Evolutionary conservation across 805 yeast species (phyloP).

Genomic region (Yarrowia sp.): DNA sequence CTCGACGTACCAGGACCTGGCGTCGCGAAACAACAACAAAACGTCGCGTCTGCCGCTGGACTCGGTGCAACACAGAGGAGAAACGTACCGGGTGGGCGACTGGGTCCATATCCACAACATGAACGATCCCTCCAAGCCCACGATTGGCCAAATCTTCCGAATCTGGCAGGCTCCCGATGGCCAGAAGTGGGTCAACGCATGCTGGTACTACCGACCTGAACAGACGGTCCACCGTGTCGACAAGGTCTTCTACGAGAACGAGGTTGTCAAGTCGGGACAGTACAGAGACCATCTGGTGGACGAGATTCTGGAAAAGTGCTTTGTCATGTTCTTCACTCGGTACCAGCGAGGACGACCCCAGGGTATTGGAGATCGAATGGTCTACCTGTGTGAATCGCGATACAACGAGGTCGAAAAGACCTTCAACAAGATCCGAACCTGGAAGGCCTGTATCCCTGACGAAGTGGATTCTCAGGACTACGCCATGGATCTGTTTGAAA

Average conservation of each 20-base stretch:
- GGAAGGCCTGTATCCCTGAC: conserved; percentile 99
- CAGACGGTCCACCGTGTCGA: conserved; percentile 96
- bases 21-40: conserved; percentile 59
- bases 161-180: conserved; percentile 86
- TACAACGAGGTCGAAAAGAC: conserved; percentile 89
- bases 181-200: conserved; percentile 85
- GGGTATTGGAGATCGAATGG: conserved; percentile 67
- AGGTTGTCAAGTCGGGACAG: conserved; percentile 96
- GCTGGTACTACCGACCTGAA: conserved; percentile 98
- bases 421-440: conserved; percentile 93
- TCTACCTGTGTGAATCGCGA: conserved; percentile 93
- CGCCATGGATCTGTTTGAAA: conserved; percentile 67
- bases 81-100: conserved; percentile 84
- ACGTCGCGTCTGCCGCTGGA: conserved; percentile 80
- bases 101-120: conserved; percentile 91
- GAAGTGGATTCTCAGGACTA: conserved; percentile 76
- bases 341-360: conserved; percentile 94
- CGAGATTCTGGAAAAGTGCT: conserved; percentile 92
- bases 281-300: conserved; percentile 90
- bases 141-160: conserved; percentile 91
- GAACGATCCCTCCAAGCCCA: conserved; percentile 87
- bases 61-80: conserved; percentile 72
- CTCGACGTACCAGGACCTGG: conserved; percentile 63
- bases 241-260: conserved; percentile 87
- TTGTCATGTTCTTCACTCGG: conserved; percentile 91